Evolutionary conservation across 1,284 basidiomycete species (phyloP).

Genomic region (Leccinum pallidistipes): DNA sequence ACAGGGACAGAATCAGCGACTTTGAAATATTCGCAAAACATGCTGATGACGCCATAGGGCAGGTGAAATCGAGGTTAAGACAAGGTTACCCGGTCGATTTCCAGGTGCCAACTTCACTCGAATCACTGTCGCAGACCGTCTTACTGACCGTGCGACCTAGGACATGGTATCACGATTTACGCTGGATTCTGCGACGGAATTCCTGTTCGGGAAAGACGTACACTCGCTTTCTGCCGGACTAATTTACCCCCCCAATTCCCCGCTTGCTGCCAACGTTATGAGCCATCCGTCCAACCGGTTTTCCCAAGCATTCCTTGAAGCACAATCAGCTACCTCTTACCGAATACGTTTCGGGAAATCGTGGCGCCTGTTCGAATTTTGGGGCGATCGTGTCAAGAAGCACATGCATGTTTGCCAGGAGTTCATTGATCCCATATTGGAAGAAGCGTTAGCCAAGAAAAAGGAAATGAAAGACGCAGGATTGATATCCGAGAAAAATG

Average conservation of each 20-base stretch:
- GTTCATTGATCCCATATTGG: constrained; percentile 38
- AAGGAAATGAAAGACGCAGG: constrained; percentile 15
- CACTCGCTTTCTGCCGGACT: constrained; percentile 33
- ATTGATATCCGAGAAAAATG: constrained; percentile 11
- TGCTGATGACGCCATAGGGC: constrained; percentile 40
- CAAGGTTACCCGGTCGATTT: constrained; percentile 52
- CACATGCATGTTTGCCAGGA: constrained; percentile 35
- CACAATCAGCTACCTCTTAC: constrained; percentile 25
- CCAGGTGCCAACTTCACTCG: constrained; percentile 33
- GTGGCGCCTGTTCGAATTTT: constrained; percentile 38
- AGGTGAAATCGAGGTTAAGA: constrained; percentile 41
- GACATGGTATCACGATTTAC: constrained; percentile 43
- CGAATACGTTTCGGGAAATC: constrained; percentile 23
- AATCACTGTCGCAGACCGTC: not conserved
- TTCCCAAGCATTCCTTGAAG: constrained; percentile 32
- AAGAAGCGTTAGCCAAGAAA: constrained; percentile 33
- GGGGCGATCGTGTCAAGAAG: constrained; percentile 32
- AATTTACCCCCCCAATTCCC: constrained; percentile 27
- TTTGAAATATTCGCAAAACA: constrained; percentile 55
- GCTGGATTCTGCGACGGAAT: constrained; percentile 42
- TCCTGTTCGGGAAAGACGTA: constrained; percentile 39
- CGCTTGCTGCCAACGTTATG: constrained; percentile 6
- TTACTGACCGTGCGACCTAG: constrained; percentile 19
- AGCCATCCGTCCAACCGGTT: constrained; percentile 36
- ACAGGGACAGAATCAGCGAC: constrained; percentile 49